Base-by-base conservation (phyloP, 148 eudicot species). In the Arctostaphylos glauca region DNA sequence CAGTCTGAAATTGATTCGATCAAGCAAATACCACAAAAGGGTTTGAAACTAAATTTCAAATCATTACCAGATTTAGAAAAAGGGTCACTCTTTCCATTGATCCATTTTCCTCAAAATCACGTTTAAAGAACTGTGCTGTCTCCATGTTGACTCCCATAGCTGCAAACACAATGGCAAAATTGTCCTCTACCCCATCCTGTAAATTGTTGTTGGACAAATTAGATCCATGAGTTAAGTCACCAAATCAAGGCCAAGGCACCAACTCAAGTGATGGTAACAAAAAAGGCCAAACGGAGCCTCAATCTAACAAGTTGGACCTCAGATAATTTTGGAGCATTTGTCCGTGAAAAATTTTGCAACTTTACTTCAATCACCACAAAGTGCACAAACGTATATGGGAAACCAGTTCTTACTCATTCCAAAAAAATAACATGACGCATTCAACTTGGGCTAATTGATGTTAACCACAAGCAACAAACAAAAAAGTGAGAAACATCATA, bases 101-200 rank as follows among this genome's bases (percentile, higher is more conserved):
- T 76, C 99, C 99, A 86, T 96, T 96, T 88, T 96, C 99, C 89
- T 96, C 99, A 84, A 96, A 96, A 89, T 96, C 99, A 88, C 99
- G 97, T 89, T 96, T 96, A 80, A 96, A 96, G 84, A 96, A 96
- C 88, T 96, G 99, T 55, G 99, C 98, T 19, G 98, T 96, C 90
- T 94, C 99, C 99, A 96, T 96, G 88, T 96, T 96, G 81, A 96
- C 99, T 84, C 99, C 99, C 99, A 96, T 96, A 70, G 99, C 99
- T 44, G 99, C 99, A 89, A 96, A 96, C 23, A 96, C 98, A 89
- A 96, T 96, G 82, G 99, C 99, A 92, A 96, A 96, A 85, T 94
- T 94, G 90, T 96, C 99, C 85, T 96, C 99, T 89, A 86, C 97
- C 48, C 82, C 93, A 79, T 84, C 92, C 95, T 95, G 86, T 54